Evolutionary conservation across 2,329 filamentous ascomycete genomes (phyloP).

Genomic region (Thyridium curvatum): DNA sequence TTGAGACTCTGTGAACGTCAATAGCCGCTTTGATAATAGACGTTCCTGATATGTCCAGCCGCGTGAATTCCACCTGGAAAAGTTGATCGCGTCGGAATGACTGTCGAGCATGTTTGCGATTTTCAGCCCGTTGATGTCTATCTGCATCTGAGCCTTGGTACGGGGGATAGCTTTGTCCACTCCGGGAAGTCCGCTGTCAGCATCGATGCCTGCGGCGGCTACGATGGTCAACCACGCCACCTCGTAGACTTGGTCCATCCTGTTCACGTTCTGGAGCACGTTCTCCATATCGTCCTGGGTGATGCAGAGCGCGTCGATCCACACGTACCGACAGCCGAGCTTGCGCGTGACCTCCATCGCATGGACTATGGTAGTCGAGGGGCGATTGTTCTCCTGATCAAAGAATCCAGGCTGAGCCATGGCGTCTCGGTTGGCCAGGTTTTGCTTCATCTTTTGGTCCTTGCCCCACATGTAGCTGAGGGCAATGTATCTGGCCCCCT

Average conservation of each 20-base stretch:
- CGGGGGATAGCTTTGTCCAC: constrained; percentile 1
- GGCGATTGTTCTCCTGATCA: not conserved
- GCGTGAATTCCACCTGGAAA: constrained; percentile 4
- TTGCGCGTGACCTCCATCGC: constrained; percentile 1
- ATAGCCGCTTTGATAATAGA: not conserved
- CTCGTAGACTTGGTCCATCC: constrained; percentile 5
- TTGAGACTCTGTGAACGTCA: constrained; percentile 2
- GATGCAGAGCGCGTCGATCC: constrained; percentile 6
- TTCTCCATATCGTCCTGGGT: constrained; percentile 4
- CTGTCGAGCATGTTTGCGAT: constrained; percentile 4
- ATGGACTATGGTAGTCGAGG: constrained; percentile 5
- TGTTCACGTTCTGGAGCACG: not conserved
- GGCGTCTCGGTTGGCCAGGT: not conserved
- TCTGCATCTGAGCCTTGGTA: constrained; percentile 1
- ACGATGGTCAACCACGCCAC: constrained; percentile 6
- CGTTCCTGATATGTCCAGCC: constrained; percentile 7
- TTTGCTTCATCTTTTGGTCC: constrained; percentile 5
- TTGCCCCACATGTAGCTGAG: constrained; percentile 5
- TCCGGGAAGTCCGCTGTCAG: constrained; percentile 5
- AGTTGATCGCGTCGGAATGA: not conserved
- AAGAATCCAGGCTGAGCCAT: constrained; percentile 4
- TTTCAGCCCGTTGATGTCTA: not conserved
- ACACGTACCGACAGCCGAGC: constrained; percentile 3
- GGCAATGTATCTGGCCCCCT: constrained; percentile 1
- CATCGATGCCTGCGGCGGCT: constrained; percentile 2